These are phyloP conservation scores for Colletotrichum sp. DNA, from an alignment of 2,329 filamentous ascomycete species.

Conservation along the genomic window DNA sequence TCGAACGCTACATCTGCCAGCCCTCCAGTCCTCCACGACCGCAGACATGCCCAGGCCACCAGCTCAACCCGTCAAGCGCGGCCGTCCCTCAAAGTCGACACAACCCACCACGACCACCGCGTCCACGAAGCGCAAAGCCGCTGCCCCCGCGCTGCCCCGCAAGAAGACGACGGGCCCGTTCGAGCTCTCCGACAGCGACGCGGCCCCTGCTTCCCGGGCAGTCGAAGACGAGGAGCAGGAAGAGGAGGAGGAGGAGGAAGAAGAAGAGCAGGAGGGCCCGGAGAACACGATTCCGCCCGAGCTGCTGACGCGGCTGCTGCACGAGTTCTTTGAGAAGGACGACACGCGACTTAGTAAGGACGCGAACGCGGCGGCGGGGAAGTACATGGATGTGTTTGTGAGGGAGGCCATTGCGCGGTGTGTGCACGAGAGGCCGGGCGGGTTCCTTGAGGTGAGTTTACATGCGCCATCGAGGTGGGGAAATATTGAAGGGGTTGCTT, in stretches of 20 bases:
- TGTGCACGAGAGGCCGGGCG: constrained; percentile 70
- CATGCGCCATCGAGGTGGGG: no score
- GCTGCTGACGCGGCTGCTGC: constrained; percentile 76
- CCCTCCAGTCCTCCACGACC: neutral
- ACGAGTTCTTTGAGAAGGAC: constrained; percentile 78
- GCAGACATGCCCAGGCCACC: constrained; percentile 43
- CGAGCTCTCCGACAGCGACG: constrained; percentile 37
- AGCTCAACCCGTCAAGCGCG: constrained; percentile 36
- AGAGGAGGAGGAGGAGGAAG: constrained; percentile 30
- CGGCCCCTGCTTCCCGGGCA: neutral
- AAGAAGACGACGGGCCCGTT: constrained; percentile 32
- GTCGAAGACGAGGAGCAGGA: constrained; percentile 23
- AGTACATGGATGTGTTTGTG: constrained; percentile 92
- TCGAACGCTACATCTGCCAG: neutral
- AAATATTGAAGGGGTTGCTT: no score
- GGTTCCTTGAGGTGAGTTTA: constrained; percentile 74
- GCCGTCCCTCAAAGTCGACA: constrained; percentile 33
- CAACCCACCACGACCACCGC: neutral
- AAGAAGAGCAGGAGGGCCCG: constrained; percentile 35
- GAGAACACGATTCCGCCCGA: constrained; percentile 70
- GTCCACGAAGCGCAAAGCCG: constrained; percentile 21
- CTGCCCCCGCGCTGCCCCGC: constrained; percentile 30
- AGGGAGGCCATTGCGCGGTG: constrained; percentile 85
- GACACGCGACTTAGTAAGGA: constrained; percentile 77
- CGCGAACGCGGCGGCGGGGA: constrained; percentile 77